Conservation (phyloP, 805 yeast genomes). For the Jamesozyma jinghongensis region DNA sequence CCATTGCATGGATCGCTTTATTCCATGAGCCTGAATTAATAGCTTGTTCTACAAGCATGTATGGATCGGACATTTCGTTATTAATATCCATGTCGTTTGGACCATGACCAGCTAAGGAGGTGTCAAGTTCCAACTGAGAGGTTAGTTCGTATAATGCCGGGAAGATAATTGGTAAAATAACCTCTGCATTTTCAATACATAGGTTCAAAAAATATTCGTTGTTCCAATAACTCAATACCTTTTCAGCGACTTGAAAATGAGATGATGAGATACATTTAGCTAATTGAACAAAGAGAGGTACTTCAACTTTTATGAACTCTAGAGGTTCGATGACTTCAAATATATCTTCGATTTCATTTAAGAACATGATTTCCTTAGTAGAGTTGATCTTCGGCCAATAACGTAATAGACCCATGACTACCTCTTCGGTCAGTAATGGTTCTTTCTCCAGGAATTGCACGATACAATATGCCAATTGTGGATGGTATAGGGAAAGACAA, state of each 20-base stretch:
- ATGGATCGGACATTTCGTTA: conserved; percentile 24
- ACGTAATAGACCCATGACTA: conserved; percentile 83
- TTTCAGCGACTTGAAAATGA: conserved; percentile 95
- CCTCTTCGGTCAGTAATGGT: conserved; percentile 86
- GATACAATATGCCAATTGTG: conserved; percentile 93
- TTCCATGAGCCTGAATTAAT: conserved; percentile 73
- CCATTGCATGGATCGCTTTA: conserved; percentile 82
- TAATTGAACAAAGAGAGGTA: conserved; percentile 87
- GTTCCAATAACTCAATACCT: conserved; percentile 88
- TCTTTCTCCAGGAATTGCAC: conserved; percentile 96
- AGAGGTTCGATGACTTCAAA: conserved; percentile 92
- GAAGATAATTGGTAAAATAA: conserved; percentile 83
- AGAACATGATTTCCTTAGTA: conserved; percentile 91
- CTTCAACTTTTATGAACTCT: conserved; percentile 85
- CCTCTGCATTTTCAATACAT: conserved; percentile 88
- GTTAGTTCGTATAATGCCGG: conserved; percentile 84
- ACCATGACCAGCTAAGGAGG: conserved; percentile 7
- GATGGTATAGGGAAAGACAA: conserved; percentile 82
- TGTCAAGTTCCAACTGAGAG: conserved; percentile 30
- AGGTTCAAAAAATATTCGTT: conserved; percentile 87
- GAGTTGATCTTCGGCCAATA: conserved; percentile 96
- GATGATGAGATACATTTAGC: conserved; percentile 90
- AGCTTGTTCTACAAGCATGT: conserved; percentile 32
- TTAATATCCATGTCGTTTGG: background rate
- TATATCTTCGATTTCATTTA: conserved; percentile 93